phyloP scores from a whole-genome alignment of 257 asterid species.

The Fraxinus pennsylvanica region DNA sequence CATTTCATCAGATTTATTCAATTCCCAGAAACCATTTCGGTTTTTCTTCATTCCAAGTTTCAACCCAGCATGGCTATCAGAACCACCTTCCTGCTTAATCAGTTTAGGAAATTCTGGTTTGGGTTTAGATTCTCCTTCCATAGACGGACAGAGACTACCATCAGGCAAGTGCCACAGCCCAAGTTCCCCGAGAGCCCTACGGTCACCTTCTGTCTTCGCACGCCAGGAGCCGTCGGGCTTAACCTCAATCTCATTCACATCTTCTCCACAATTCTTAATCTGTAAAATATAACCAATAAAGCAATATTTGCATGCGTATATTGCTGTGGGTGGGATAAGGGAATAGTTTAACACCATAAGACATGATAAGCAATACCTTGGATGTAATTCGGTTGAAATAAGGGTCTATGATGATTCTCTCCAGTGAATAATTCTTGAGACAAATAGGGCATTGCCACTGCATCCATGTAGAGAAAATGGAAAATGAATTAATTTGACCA shows the following conservation, averaged over 20 bases:
- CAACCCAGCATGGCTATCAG: slow-evolving; percentile 71
- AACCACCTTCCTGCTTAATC: slow-evolving; percentile 72
- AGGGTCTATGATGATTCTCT: slow-evolving; percentile 83
- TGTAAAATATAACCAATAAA: slow-evolving; percentile 31
- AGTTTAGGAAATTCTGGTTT: slow-evolving; percentile 54
- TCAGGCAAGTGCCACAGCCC: slow-evolving; percentile 94
- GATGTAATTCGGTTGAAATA: slow-evolving; percentile 80
- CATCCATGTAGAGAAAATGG: slow-evolving; percentile 33
- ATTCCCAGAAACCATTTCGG: slow-evolving; percentile 77
- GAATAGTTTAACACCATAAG: neutral
- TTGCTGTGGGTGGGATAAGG: neutral
- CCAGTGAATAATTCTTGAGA: slow-evolving; percentile 88
- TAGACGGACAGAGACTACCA: slow-evolving; percentile 54
- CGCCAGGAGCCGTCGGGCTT: slow-evolving; percentile 99
- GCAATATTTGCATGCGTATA: neutral
- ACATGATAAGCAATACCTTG: slow-evolving; percentile 52
- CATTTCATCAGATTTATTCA: slow-evolving; percentile 57
- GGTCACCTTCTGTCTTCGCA: slow-evolving; percentile 78
- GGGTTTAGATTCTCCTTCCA: slow-evolving; percentile 64
- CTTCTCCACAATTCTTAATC: slow-evolving; percentile 78
- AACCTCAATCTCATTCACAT: slow-evolving; percentile 86
- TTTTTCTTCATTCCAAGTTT: slow-evolving; percentile 69
- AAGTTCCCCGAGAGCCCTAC: slow-evolving; percentile 74
- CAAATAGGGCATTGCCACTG: slow-evolving; percentile 99
- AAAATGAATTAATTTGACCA: neutral